Evolutionary conservation across 129 eudicot genomes (phyloP).

Genomic region (Helichrysum umbraculigerum): DNA sequence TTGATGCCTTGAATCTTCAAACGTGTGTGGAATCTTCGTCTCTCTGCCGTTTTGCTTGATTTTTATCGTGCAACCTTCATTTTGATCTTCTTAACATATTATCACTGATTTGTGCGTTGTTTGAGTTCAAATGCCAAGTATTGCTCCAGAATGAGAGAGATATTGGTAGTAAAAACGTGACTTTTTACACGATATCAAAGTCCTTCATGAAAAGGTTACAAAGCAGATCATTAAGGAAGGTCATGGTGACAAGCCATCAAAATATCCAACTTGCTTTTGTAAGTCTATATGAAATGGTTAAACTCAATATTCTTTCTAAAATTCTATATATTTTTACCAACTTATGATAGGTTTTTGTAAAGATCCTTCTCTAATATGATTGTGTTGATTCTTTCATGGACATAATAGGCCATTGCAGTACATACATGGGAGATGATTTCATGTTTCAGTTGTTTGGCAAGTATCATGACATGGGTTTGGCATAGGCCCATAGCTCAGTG

Average conservation of each 20-base stretch:
- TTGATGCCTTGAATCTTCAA: too few relatives aligned
- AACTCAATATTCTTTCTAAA: not conserved
- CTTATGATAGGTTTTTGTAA: not conserved
- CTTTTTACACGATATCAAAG: too few relatives aligned
- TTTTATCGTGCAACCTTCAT: too few relatives aligned
- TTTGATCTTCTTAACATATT: too few relatives aligned
- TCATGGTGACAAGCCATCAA: constrained; percentile 94
- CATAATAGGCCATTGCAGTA: constrained; percentile 61
- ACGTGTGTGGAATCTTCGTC: too few relatives aligned
- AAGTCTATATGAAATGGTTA: constrained; percentile 75
- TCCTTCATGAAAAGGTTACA: constrained; percentile 85
- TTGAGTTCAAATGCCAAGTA: too few relatives aligned
- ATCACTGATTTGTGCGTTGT: too few relatives aligned
- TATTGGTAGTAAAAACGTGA: too few relatives aligned
- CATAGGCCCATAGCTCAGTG: constrained; percentile 81
- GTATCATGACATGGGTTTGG: constrained; percentile 95
- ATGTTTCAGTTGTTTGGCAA: constrained; percentile 97
- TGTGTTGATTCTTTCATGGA: constrained; percentile 7
- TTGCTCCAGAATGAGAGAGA: too few relatives aligned
- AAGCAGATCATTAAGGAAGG: constrained; percentile 94
- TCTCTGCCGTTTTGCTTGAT: too few relatives aligned
- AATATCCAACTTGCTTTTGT: constrained; percentile 93
- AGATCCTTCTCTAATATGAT: constrained; percentile 20
- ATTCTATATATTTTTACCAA: not conserved
- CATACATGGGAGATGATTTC: constrained; percentile 97